Conservation (phyloP, 257 asterid species). For the Solanum ossicruentum region DNA sequence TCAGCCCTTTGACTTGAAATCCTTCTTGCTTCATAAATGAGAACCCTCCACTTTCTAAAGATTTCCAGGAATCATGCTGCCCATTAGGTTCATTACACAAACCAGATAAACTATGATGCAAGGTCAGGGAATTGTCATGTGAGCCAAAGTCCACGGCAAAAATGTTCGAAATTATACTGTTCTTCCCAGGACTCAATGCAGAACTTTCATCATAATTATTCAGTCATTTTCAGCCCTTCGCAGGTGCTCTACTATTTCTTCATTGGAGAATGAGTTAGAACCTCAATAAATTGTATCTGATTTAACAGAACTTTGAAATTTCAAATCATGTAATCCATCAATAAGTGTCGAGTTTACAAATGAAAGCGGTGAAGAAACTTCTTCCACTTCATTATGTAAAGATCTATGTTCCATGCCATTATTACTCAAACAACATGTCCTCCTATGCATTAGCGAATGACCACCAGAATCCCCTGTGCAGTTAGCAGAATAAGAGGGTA, state of each 20-base stretch:
- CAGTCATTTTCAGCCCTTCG: constrained; percentile 60
- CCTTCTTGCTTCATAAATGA: constrained; percentile 41
- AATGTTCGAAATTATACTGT: constrained; percentile 64
- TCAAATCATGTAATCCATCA: constrained; percentile 59
- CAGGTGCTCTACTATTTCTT: constrained; percentile 90
- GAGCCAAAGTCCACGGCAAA: constrained; percentile 78
- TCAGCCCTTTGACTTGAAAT: constrained; percentile 41
- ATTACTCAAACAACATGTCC: constrained; percentile 35
- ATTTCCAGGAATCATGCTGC: constrained; percentile 59
- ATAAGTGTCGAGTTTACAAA: constrained; percentile 45
- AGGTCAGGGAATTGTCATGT: constrained; percentile 42
- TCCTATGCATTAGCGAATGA: constrained; percentile 20
- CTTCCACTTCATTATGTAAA: constrained; percentile 44
- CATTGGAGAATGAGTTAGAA: constrained; percentile 84
- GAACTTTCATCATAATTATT: constrained; percentile 46
- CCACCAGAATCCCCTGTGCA: constrained; percentile 34
- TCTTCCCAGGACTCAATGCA: constrained; percentile 52
- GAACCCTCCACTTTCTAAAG: constrained; percentile 44
- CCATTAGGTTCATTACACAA: constrained; percentile 41
- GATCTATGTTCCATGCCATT: constrained; percentile 23
- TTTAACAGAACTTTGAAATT: constrained; percentile 68
- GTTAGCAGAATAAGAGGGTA: constrained; percentile 32
- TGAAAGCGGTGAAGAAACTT: constrained; percentile 41
- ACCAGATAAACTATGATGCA: constrained; percentile 39
- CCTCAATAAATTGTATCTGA: constrained; percentile 68